A percentile compares a stretch with the other conserved stretches of the same genome.
phyloP scores from a whole-genome alignment of 1,139 yeast genomes.

The Sugiyamaella castrensis region DNA sequence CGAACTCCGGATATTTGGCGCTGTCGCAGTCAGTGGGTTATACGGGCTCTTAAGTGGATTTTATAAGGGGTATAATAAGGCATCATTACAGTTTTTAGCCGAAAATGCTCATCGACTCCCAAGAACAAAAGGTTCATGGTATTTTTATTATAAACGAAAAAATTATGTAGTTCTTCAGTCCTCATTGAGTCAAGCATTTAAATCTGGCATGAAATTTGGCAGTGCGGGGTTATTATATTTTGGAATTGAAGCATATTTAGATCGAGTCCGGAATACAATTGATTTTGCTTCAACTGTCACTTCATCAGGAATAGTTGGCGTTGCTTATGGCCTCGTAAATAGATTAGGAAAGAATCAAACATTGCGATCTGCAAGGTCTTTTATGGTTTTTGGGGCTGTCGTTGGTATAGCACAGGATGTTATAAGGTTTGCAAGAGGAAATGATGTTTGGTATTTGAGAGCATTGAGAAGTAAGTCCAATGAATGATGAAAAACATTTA shows the following conservation, averaged over 20 bases:
- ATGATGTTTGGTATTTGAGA: slow-evolving; percentile 58
- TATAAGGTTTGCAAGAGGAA: slow-evolving; percentile 56
- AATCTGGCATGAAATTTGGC: slow-evolving; percentile 47
- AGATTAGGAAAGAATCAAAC: slow-evolving; percentile 49
- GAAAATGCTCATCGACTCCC: slow-evolving; percentile 85
- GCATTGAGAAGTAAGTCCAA: not conserved
- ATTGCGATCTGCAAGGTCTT: slow-evolving; percentile 49
- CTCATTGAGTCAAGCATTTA: slow-evolving; percentile 49
- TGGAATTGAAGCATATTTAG: slow-evolving; percentile 61
- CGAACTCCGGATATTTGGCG: slow-evolving; percentile 39
- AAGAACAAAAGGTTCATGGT: slow-evolving; percentile 80
- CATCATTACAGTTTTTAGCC: slow-evolving; percentile 64
- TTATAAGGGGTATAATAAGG: slow-evolving; percentile 53
- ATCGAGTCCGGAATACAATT: slow-evolving; percentile 50
- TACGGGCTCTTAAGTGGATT: slow-evolving; percentile 66
- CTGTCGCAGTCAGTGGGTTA: slow-evolving; percentile 40
- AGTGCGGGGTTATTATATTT: slow-evolving; percentile 52
- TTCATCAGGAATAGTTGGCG: slow-evolving; percentile 54
- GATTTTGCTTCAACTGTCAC: slow-evolving; percentile 62
- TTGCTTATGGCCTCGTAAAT: slow-evolving; percentile 46
- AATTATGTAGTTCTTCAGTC: slow-evolving; percentile 66
- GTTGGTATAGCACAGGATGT: slow-evolving; percentile 67
- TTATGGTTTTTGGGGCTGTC: slow-evolving; percentile 54
- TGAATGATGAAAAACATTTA: not conserved
- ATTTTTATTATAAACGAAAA: slow-evolving; percentile 80